These are phyloP conservation scores for Calonectria pseudoreteaudii DNA, from an alignment of 2,329 filamentous ascomycete species.

Conservation along the genomic window DNA sequence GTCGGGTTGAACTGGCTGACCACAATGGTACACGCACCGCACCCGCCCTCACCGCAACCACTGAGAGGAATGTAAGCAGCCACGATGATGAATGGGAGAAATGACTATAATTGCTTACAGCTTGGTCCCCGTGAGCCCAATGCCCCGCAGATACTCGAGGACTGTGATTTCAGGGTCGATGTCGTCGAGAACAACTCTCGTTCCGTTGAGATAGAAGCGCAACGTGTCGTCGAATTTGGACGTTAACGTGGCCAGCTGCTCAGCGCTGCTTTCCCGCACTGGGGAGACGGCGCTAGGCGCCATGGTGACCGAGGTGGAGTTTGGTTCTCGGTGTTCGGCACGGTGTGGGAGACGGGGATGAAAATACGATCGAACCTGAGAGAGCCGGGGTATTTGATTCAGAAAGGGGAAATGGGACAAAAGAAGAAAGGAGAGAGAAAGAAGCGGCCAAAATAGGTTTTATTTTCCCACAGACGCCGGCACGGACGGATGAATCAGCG, in stretches of 20 bases:
- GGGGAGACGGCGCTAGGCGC: conserved; percentile 67
- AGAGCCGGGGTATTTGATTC: neutral
- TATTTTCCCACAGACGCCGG: conserved; percentile 15
- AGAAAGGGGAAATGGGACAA: neutral
- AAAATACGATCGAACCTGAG: neutral
- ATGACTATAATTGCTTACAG: conserved; percentile 59
- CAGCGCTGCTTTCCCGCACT: conserved; percentile 51
- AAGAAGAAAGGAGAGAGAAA: neutral
- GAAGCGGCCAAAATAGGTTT: conserved; percentile 4
- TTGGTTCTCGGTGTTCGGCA: neutral
- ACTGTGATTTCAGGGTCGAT: conserved; percentile 93
- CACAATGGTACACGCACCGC: conserved; percentile 95
- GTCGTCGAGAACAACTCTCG: conserved; percentile 85
- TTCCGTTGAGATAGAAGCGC: conserved; percentile 94
- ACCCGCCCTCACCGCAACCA: conserved; percentile 95
- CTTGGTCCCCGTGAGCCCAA: conserved; percentile 95
- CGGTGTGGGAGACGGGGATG: neutral
- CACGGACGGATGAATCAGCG: conserved; percentile 12
- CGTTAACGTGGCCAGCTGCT: conserved; percentile 65
- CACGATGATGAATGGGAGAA: neutral
- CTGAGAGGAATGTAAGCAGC: conserved; percentile 48
- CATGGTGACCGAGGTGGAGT: conserved; percentile 53
- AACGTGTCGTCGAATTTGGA: conserved; percentile 87
- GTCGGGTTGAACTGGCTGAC: conserved; percentile 94
- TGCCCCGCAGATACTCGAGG: conserved; percentile 90